These are phyloP conservation scores for Spongispora temasekensis DNA, from an alignment of 1,284 basidiomycete species.

Conservation along the genomic window DNA sequence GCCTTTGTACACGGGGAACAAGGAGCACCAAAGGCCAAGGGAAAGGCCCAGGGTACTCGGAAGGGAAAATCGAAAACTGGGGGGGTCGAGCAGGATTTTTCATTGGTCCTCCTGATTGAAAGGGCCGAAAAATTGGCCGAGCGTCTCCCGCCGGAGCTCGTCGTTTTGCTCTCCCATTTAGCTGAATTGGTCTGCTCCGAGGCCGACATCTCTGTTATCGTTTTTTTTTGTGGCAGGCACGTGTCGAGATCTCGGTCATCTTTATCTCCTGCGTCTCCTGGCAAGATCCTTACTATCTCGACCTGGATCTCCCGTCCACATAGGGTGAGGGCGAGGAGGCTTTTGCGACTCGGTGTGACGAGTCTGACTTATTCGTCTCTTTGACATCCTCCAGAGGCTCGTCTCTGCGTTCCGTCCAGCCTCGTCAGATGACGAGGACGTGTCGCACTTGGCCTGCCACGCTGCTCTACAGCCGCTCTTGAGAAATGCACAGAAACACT, in stretches of 20 bases:
- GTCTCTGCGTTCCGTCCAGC: slow-evolving; percentile 26
- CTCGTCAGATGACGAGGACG: slow-evolving; percentile 30
- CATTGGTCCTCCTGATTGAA: slow-evolving; percentile 66
- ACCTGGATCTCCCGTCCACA: slow-evolving; percentile 58
- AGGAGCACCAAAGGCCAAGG: slow-evolving; percentile 37
- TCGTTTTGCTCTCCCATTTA: slow-evolving; percentile 73
- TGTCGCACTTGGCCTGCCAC: slow-evolving; percentile 45
- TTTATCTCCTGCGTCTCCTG: slow-evolving; percentile 71
- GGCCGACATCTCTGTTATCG: slow-evolving; percentile 1
- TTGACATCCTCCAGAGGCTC: slow-evolving; percentile 35
- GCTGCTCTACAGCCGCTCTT: slow-evolving; percentile 61
- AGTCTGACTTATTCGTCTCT: background rate
- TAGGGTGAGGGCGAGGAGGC: slow-evolving; percentile 48
- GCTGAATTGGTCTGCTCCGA: slow-evolving; percentile 66
- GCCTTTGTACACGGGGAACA: slow-evolving; percentile 64
- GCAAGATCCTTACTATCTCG: slow-evolving; percentile 82
- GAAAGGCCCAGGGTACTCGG: no score
- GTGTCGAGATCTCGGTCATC: slow-evolving; percentile 54
- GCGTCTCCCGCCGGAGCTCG: slow-evolving; percentile 60
- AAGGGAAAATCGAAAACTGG: slow-evolving; percentile 37
- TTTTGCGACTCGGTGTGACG: no score
- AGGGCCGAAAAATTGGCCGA: slow-evolving; percentile 68
- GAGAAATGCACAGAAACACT: slow-evolving; percentile 67
- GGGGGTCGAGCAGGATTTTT: slow-evolving; percentile 27
- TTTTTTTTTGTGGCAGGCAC: slow-evolving; percentile 35